These are phyloP conservation scores for Pogostemon cablin DNA, from an alignment of 257 asterid genomes.

Conservation along the genomic window DNA sequence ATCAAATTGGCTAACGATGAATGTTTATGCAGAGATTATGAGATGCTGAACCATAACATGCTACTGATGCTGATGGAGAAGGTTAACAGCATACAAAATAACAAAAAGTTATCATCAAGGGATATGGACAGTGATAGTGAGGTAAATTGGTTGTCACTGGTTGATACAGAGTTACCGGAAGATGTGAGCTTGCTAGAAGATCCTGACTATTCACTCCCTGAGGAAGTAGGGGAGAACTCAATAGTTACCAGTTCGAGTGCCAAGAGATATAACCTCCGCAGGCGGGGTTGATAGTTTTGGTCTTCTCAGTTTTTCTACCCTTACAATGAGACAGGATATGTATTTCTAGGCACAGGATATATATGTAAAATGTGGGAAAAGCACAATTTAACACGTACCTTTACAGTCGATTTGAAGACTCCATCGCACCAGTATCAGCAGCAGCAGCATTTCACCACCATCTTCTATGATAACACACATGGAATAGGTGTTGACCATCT, in stretches of 20 bases:
- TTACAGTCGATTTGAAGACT: neutral
- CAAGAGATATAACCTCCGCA: slow-evolving; percentile 65
- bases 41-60: slow-evolving; percentile 66
- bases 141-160: slow-evolving; percentile 67
- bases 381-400: neutral
- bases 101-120: slow-evolving; percentile 37
- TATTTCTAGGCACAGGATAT: neutral
- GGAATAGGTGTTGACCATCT: too few relatives aligned
- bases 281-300: slow-evolving; percentile 27
- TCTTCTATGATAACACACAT: neutral
- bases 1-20: slow-evolving; percentile 5
- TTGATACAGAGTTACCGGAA: slow-evolving; percentile 63
- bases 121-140: slow-evolving; percentile 60
- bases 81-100: slow-evolving; percentile 55
- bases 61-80: slow-evolving; percentile 59
- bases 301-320: neutral
- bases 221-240: slow-evolving; percentile 56
- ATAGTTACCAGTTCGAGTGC: slow-evolving; percentile 33
- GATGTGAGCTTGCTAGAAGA: slow-evolving; percentile 57
- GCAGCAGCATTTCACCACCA: neutral
- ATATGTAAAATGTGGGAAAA: too few relatives aligned
- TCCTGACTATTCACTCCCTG: slow-evolving; percentile 56
- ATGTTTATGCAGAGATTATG: slow-evolving; percentile 65
- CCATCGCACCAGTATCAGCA: neutral
- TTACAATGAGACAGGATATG: neutral